phyloP scores from a whole-genome alignment of 148 eudicot species.

The Arctostaphylos glauca region DNA sequence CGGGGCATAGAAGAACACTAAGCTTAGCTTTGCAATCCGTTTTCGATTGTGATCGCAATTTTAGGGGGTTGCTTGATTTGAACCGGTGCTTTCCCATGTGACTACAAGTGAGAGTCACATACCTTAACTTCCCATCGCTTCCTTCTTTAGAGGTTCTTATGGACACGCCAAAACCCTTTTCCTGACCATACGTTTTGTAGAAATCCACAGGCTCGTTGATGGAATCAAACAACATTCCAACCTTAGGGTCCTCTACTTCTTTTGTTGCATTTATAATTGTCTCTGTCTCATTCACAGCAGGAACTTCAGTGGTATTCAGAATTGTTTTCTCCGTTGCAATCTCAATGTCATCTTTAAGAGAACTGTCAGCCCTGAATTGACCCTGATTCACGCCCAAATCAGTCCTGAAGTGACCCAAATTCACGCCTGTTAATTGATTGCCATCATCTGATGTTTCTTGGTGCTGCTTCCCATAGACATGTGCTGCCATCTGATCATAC shows the following conservation, averaged over 20 bases:
- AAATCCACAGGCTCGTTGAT: background rate
- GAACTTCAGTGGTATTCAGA: background rate
- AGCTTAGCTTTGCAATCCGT: slow-evolving; percentile 3
- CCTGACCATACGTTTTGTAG: background rate
- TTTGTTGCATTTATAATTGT: background rate
- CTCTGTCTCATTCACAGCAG: background rate
- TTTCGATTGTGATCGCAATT: background rate
- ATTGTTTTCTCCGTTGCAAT: background rate
- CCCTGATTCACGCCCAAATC: too few relatives aligned
- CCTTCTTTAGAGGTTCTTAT: background rate
- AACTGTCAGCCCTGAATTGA: too few relatives aligned
- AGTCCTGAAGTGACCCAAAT: too few relatives aligned
- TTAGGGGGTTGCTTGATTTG: background rate
- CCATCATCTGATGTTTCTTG: too few relatives aligned
- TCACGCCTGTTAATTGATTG: too few relatives aligned
- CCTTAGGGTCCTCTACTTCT: background rate
- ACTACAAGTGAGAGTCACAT: background rate
- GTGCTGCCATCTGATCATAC: too few relatives aligned
- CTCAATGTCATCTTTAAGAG: background rate
- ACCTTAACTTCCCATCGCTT: background rate
- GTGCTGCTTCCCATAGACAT: too few relatives aligned
- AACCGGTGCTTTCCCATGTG: background rate
- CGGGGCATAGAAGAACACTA: background rate
- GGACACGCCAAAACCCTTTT: background rate
- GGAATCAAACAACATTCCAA: background rate